Percentiles rank a stretch among this genome's conserved stretches.
Evolutionary conservation across 805 yeast species (phyloP).

Genomic region (Yarrowia sp.): DNA sequence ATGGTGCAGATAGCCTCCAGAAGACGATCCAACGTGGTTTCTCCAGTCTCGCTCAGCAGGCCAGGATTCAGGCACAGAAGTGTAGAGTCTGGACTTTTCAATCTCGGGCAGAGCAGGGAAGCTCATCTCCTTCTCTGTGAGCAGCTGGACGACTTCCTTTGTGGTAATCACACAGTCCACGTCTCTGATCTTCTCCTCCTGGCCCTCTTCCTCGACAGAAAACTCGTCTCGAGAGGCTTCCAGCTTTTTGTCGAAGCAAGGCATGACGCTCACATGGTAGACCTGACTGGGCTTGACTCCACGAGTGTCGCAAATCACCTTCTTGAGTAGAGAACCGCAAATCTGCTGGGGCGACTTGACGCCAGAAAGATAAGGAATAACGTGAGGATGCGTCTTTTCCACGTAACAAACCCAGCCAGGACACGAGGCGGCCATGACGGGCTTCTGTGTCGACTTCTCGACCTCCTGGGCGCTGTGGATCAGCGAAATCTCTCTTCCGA

Average conservation of each 20-base stretch:
- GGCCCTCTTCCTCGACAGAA: slow-evolving; percentile 32
- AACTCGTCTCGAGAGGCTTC: slow-evolving; percentile 87
- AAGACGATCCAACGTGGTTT: slow-evolving; percentile 71
- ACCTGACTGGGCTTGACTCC: slow-evolving; percentile 41
- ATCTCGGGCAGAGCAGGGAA: slow-evolving; percentile 34
- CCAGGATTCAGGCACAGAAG: slow-evolving; percentile 61
- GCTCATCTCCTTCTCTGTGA: slow-evolving; percentile 34
- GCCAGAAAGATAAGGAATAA: slow-evolving; percentile 65
- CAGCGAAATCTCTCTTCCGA: slow-evolving; percentile 71
- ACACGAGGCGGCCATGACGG: slow-evolving; percentile 70
- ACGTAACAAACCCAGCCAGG: slow-evolving; percentile 98
- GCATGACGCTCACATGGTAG: slow-evolving; percentile 89
- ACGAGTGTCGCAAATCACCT: slow-evolving; percentile 44
- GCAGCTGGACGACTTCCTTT: slow-evolving; percentile 72
- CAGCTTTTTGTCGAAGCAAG: slow-evolving; percentile 93
- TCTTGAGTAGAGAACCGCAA: slow-evolving; percentile 75
- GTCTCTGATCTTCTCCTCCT: slow-evolving; percentile 44
- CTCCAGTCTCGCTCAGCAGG: slow-evolving; percentile 63
- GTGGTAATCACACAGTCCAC: slow-evolving; percentile 96
- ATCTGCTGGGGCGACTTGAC: slow-evolving; percentile 92
- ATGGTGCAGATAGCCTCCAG: slow-evolving; percentile 86
- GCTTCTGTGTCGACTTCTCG: slow-evolving; percentile 38
- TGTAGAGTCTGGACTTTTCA: slow-evolving; percentile 43
- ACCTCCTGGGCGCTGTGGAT: slow-evolving; percentile 48
- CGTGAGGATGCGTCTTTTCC: slow-evolving; percentile 89